Evolutionary conservation across 2,329 filamentous ascomycete genomes (phyloP).

Genomic region (Ceratocystiopsis minuta): DNA sequence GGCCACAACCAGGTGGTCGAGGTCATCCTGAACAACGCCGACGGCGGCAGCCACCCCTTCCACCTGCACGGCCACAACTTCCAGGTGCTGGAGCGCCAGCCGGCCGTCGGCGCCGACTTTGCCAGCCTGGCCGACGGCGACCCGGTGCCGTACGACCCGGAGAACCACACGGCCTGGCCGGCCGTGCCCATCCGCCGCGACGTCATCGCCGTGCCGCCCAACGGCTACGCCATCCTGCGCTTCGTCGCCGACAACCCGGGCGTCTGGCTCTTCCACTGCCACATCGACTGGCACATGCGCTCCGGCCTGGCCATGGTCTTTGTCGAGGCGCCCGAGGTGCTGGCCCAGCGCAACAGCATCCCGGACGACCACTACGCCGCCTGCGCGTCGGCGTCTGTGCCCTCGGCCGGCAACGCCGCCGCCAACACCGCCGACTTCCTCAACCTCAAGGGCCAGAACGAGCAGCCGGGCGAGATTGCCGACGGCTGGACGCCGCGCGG

Average conservation of each 20-base stretch:
- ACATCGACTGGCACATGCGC: slow-evolving; percentile 60
- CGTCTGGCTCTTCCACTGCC: slow-evolving; percentile 50
- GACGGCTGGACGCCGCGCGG: slow-evolving; percentile 42
- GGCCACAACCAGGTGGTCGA: slow-evolving; percentile 51
- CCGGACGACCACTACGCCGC: slow-evolving; percentile 38
- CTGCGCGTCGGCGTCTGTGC: slow-evolving; percentile 25
- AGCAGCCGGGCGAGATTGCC: slow-evolving; percentile 7
- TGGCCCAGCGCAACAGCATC: slow-evolving; percentile 43
- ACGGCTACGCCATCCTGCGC: slow-evolving; percentile 51
- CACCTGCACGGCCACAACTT: slow-evolving; percentile 65
- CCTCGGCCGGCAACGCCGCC: slow-evolving; percentile 14
- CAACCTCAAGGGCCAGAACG: slow-evolving; percentile 12
- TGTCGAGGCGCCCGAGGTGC: slow-evolving; percentile 40
- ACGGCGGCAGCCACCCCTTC: slow-evolving; percentile 55
- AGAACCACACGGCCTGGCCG: slow-evolving; percentile 23
- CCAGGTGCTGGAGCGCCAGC: slow-evolving; percentile 38
- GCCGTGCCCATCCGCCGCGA: slow-evolving; percentile 47
- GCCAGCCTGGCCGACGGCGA: slow-evolving; percentile 25
- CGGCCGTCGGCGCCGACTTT: slow-evolving; percentile 40
- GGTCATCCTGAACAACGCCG: slow-evolving; percentile 60
- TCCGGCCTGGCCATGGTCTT: slow-evolving; percentile 50
- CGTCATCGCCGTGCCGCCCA: slow-evolving; percentile 44
- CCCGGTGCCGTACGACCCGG: slow-evolving; percentile 9
- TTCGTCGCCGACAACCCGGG: slow-evolving; percentile 51
- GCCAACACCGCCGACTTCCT: slow-evolving; percentile 11